Conservation (phyloP, 768 basidiomycete genomes). For the Mycena indigotica region DNA sequence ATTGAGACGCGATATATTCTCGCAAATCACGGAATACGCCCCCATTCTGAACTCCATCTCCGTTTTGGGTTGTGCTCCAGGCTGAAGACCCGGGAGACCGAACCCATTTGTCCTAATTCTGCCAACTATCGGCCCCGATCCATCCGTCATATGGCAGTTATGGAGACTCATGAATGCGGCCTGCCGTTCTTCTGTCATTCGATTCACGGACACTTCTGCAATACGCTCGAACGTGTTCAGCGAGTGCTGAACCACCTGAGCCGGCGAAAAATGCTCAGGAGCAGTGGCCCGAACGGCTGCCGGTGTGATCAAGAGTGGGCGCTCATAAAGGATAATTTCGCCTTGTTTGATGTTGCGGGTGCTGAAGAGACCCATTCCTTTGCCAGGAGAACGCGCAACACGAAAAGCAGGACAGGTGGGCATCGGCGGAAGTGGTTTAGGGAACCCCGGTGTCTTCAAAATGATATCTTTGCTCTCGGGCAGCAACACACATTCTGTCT, state of each 20-base stretch:
- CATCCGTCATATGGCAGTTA: conserved; percentile 32
- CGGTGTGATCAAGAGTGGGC: conserved; percentile 1
- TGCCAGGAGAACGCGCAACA: not conserved
- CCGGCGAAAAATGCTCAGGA: not conserved
- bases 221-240: conserved; percentile 26
- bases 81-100: conserved; percentile 2
- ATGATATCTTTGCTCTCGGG: not conserved
- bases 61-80: not conserved
- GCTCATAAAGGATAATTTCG: not conserved
- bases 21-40: conserved; percentile 15
- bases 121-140: conserved; percentile 32
- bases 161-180: conserved; percentile 27
- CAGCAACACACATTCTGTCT: not conserved
- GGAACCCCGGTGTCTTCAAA: not conserved
- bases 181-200: conserved; percentile 25
- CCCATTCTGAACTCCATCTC: not conserved
- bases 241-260: not conserved
- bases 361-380: not conserved
- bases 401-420: not conserved
- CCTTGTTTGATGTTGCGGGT: not conserved
- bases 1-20: conserved; percentile 28
- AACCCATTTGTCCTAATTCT: conserved; percentile 31
- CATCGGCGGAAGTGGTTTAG: not conserved
- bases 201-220: conserved; percentile 9
- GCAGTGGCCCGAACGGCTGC: too few species aligned